These are phyloP conservation scores for Lodderomyces orthopsilosis DNA, from an alignment of 1,139 yeast species.

Conservation along the genomic window DNA sequence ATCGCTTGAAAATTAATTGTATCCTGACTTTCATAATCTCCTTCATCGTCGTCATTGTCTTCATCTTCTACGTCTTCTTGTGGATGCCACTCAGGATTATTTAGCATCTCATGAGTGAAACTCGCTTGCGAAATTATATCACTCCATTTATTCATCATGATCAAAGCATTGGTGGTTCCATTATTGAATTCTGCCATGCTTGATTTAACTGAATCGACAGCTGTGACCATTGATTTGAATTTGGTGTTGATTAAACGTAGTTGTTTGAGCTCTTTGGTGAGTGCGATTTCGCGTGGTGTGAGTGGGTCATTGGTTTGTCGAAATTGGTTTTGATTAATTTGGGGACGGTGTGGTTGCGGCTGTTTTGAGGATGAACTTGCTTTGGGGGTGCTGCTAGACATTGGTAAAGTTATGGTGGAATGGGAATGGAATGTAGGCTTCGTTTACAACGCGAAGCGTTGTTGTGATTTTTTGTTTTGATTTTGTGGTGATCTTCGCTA, in stretches of 20 bases:
- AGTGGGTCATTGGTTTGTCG: not conserved
- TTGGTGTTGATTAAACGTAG: slow-evolving; percentile 31
- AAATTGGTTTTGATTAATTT: not conserved
- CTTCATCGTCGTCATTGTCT: slow-evolving; percentile 23
- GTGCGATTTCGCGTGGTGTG: slow-evolving; percentile 20
- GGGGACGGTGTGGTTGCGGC: not conserved
- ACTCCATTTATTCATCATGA: slow-evolving; percentile 44
- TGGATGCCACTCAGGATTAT: slow-evolving; percentile 37
- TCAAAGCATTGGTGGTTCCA: slow-evolving; percentile 35
- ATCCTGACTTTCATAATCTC: slow-evolving; percentile 14
- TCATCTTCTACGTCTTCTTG: slow-evolving; percentile 12
- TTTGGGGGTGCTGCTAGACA: not conserved
- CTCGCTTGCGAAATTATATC: slow-evolving; percentile 46
- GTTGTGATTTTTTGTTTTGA: not conserved
- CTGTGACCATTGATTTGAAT: slow-evolving; percentile 26
- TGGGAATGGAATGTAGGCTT: not conserved
- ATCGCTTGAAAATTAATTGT: not conserved
- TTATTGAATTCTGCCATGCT: slow-evolving; percentile 31
- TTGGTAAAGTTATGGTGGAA: not conserved
- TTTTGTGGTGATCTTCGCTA: not conserved
- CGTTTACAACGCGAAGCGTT: too few species aligned
- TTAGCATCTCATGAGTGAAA: slow-evolving; percentile 37
- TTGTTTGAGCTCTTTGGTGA: slow-evolving; percentile 39
- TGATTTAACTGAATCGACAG: slow-evolving; percentile 26
- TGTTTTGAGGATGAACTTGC: too few species aligned